Conservation (phyloP, 2,329 filamentous ascomycete species). For the Colletotrichum gloeosporioides region DNA sequence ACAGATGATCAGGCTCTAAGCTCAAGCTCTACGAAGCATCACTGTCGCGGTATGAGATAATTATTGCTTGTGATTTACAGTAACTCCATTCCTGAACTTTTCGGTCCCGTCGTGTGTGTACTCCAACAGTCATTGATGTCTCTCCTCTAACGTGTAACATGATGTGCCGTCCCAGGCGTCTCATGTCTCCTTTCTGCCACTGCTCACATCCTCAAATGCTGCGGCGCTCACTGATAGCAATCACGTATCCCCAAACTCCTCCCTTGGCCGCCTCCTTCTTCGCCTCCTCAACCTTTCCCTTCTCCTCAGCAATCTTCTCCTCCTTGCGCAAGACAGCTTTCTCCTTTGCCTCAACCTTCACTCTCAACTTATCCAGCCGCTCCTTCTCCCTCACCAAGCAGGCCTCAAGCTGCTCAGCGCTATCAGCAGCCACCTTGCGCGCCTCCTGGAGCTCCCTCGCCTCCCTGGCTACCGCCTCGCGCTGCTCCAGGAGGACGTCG, state of each 20-base stretch:
- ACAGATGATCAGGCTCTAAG: background rate
- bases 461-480: background rate
- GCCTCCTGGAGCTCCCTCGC: background rate
- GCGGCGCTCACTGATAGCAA: background rate
- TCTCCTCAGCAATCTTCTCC: background rate
- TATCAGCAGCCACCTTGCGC: background rate
- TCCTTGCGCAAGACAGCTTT: background rate
- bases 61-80: background rate
- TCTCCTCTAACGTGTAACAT: background rate
- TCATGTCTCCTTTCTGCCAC: background rate
- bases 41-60: background rate
- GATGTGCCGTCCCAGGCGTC: background rate
- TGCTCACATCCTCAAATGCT: background rate
- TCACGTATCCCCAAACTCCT: background rate
- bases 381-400: background rate
- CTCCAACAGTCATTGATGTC: background rate
- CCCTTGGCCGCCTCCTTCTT: background rate
- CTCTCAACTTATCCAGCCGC: background rate
- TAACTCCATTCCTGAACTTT: fast-evolving
- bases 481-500: background rate
- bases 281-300: background rate
- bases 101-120: background rate
- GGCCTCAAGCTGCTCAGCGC: fast-evolving
- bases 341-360: background rate
- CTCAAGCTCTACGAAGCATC: background rate